These are phyloP conservation scores for Lotmaria passim DNA, from an alignment of 208 protist genomes.

Conservation along the genomic window DNA sequence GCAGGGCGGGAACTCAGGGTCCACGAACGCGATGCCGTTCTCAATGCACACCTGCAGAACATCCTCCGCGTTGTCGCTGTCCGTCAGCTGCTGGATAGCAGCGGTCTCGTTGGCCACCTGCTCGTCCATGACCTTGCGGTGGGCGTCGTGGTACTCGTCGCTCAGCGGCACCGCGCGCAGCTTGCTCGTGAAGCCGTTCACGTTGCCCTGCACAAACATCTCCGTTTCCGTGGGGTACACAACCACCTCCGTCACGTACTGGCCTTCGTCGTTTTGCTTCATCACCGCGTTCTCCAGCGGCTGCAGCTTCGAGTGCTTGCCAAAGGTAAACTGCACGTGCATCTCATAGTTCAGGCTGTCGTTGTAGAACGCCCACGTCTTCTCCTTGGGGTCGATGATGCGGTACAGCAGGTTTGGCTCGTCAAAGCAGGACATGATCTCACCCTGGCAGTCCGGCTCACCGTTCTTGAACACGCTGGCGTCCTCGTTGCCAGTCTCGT, in stretches of 20 bases:
- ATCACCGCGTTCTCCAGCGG: conserved; percentile 64
- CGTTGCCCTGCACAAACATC: conserved; percentile 69
- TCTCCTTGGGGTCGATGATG: conserved; percentile 63
- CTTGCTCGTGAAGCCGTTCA: conserved; percentile 74
- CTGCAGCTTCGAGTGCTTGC: conserved; percentile 60
- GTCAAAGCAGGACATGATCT: conserved; percentile 78
- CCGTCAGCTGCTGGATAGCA: conserved; percentile 45
- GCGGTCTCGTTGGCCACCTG: conserved; percentile 46
- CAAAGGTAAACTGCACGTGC: conserved; percentile 77
- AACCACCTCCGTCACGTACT: conserved; percentile 49
- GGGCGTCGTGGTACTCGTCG: conserved; percentile 55
- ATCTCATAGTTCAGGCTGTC: conserved; percentile 75
- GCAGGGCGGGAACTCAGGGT: conserved; percentile 73
- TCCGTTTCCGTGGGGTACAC: conserved; percentile 83
- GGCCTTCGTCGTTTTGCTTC: conserved; percentile 37
- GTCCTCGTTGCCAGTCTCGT: conserved; percentile 20
- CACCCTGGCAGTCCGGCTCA: conserved; percentile 57
- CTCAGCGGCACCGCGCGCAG: conserved; percentile 59
- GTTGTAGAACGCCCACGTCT: conserved; percentile 86
- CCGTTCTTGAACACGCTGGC: conserved; percentile 62
- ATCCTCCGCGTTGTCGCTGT: conserved; percentile 60
- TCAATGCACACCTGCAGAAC: conserved; percentile 63
- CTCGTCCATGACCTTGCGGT: conserved; percentile 39
- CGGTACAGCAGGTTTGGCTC: conserved; percentile 82
- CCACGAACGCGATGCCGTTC: conserved; percentile 67